Evolutionary conservation across 495 filamentous ascomycete genomes (phyloP).

Genomic region (Terfezia claveryi): DNA sequence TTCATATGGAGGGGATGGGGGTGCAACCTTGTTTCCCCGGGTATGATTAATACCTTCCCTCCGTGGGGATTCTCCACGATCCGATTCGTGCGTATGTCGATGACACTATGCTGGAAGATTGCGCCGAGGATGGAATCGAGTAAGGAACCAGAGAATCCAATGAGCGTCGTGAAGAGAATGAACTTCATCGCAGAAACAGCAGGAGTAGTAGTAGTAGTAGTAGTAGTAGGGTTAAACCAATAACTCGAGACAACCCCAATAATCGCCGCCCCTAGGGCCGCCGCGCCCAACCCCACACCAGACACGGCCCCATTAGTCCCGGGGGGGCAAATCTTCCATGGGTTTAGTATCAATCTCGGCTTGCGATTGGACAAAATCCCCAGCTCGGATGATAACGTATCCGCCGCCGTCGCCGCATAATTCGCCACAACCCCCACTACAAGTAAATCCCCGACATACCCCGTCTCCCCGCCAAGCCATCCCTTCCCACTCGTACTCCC

Average conservation of each 20-base stretch:
- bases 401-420: constrained; percentile 77
- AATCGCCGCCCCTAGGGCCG: constrained; percentile 48
- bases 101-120: constrained; percentile 64
- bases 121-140: constrained; percentile 76
- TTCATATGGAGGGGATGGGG: constrained; percentile 4
- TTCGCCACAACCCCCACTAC: constrained; percentile 41
- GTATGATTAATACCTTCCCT: constrained; percentile 37
- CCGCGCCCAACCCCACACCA: constrained; percentile 44
- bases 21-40: constrained; percentile 10
- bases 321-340: constrained; percentile 49
- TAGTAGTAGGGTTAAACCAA: constrained; percentile 6
- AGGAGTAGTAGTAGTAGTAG: constrained; percentile 22
- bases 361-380: constrained; percentile 60
- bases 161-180: constrained; percentile 24
- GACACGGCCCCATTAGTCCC: constrained; percentile 92
- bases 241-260: constrained; percentile 38
- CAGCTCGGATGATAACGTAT: constrained; percentile 89
- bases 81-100: constrained; percentile 62
- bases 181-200: constrained; percentile 28
- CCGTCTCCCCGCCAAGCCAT: no score
- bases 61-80: constrained; percentile 78
- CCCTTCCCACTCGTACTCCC: no score
- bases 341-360: constrained; percentile 76
- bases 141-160: constrained; percentile 35
- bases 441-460: constrained; percentile 6